phyloP scores from a whole-genome alignment of 805 yeast genomes.

The Metschnikowia shivogae region DNA sequence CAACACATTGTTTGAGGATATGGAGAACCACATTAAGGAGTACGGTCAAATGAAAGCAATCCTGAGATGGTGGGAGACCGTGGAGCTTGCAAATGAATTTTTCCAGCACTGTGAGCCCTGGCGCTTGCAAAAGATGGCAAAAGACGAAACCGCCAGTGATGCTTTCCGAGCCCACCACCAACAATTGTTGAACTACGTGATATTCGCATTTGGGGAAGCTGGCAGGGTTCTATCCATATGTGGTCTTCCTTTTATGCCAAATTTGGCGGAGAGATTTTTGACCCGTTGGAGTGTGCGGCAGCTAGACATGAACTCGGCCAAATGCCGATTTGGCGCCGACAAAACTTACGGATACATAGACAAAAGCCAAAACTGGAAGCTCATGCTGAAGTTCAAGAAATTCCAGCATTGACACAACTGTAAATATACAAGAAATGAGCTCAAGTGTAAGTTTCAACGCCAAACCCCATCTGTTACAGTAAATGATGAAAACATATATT shows the following conservation, averaged over 20 bases:
- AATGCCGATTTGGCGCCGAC: slow-evolving; percentile 56
- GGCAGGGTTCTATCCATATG: slow-evolving; percentile 64
- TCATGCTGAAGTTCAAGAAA: slow-evolving; percentile 14
- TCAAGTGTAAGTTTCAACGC: too few species aligned
- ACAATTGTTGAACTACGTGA: slow-evolving; percentile 43
- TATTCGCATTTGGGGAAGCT: slow-evolving; percentile 66
- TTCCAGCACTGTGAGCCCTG: slow-evolving; percentile 77
- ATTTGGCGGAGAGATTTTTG: slow-evolving; percentile 52
- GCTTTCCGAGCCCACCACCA: slow-evolving; percentile 10
- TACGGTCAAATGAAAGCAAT: slow-evolving; percentile 57
- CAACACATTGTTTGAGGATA: slow-evolving; percentile 16
- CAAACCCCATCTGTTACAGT: too few species aligned
- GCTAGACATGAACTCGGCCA: slow-evolving; percentile 38
- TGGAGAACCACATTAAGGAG: slow-evolving; percentile 41
- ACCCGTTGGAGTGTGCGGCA: slow-evolving; percentile 52
- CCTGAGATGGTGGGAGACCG: slow-evolving; percentile 53
- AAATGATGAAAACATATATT: too few species aligned
- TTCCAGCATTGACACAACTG: neutral
- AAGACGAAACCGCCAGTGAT: slow-evolving; percentile 16
- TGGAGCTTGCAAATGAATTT: slow-evolving; percentile 59
- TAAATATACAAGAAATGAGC: neutral
- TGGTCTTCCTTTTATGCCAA: slow-evolving; percentile 71
- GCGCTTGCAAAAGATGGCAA: slow-evolving; percentile 40
- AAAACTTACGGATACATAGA: slow-evolving; percentile 8
- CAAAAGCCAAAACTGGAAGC: slow-evolving; percentile 5